These are phyloP conservation scores for Penicillium sp. DNA, from an alignment of 2,329 filamentous ascomycete genomes.

Conservation along the genomic window DNA sequence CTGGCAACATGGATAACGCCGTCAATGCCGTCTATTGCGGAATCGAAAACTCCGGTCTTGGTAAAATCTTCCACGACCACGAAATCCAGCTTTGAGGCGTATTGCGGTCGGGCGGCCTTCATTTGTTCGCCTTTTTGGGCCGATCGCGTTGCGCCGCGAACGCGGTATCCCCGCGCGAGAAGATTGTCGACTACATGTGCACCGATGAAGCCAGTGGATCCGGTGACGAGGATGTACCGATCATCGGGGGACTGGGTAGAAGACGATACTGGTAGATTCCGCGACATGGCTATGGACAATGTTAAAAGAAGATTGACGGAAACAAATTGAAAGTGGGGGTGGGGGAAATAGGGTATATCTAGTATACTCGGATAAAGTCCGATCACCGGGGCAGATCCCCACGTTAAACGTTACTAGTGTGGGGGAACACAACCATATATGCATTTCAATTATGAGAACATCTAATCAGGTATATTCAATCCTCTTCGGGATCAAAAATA, in stretches of 20 bases:
- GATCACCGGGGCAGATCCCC: neutral
- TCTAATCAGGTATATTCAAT: neutral
- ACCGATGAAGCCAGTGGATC: slow-evolving; percentile 31
- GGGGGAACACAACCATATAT: neutral
- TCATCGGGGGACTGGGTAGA: neutral
- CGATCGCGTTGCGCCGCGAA: slow-evolving; percentile 26
- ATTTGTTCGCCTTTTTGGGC: slow-evolving; percentile 32
- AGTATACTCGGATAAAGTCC: neutral
- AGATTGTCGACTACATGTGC: slow-evolving; percentile 31
- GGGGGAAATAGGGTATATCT: neutral
- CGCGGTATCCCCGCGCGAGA: slow-evolving; percentile 21
- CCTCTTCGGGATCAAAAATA: slow-evolving; percentile 21
- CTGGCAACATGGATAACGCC: slow-evolving; percentile 49
- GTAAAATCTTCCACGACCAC: slow-evolving; percentile 47
- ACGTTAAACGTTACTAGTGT: neutral
- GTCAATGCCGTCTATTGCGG: slow-evolving; percentile 44
- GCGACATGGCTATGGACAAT: neutral
- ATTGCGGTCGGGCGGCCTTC: slow-evolving; percentile 39
- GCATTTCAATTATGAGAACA: neutral
- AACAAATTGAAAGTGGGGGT: neutral
- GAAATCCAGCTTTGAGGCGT: slow-evolving; percentile 41
- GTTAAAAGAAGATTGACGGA: neutral
- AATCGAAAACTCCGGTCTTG: slow-evolving; percentile 36
- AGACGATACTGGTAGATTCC: neutral
- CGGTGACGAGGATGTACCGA: slow-evolving; percentile 26